These are phyloP conservation scores for Malassezia dermatis DNA, from an alignment of 1,284 basidiomycete species.

Conservation along the genomic window DNA sequence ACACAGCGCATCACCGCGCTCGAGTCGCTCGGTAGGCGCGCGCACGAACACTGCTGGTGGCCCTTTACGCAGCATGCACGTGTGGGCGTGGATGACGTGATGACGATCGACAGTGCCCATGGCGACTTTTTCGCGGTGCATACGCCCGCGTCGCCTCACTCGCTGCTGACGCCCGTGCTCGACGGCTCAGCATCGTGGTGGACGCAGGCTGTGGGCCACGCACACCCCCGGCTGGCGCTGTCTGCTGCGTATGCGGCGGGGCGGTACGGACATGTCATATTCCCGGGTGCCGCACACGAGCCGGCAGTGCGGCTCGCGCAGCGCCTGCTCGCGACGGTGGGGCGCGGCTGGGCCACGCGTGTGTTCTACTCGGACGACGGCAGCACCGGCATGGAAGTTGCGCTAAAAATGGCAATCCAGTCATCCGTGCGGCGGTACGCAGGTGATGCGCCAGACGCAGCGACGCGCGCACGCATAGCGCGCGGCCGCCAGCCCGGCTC, in stretches of 20 bases:
- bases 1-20: slow-evolving; percentile 59
- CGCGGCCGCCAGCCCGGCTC: slow-evolving; percentile 23
- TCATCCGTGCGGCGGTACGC: slow-evolving; percentile 28
- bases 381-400: slow-evolving; percentile 89
- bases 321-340: slow-evolving; percentile 62
- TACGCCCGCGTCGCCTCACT: not conserved
- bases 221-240: slow-evolving; percentile 63
- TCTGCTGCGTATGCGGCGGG: slow-evolving; percentile 83
- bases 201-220: slow-evolving; percentile 88
- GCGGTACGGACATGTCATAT: slow-evolving; percentile 92
- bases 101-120: slow-evolving; percentile 75
- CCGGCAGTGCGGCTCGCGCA: slow-evolving; percentile 74
- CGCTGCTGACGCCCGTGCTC: slow-evolving; percentile 61
- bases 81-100: slow-evolving; percentile 28
- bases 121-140: slow-evolving; percentile 64
- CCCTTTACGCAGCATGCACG: slow-evolving; percentile 82
- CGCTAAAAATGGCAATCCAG: slow-evolving; percentile 72
- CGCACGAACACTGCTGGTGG: slow-evolving; percentile 81
- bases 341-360: slow-evolving; percentile 75
- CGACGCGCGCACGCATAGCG: slow-evolving; percentile 10
- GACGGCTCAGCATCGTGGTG: slow-evolving; percentile 97
- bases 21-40: slow-evolving; percentile 65
- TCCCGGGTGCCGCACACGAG: slow-evolving; percentile 73
- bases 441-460: slow-evolving; percentile 27
- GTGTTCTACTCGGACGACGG: slow-evolving; percentile 93